Evolutionary conservation across 495 filamentous ascomycete genomes (phyloP).

Genomic region (Penicillium steckii): DNA sequence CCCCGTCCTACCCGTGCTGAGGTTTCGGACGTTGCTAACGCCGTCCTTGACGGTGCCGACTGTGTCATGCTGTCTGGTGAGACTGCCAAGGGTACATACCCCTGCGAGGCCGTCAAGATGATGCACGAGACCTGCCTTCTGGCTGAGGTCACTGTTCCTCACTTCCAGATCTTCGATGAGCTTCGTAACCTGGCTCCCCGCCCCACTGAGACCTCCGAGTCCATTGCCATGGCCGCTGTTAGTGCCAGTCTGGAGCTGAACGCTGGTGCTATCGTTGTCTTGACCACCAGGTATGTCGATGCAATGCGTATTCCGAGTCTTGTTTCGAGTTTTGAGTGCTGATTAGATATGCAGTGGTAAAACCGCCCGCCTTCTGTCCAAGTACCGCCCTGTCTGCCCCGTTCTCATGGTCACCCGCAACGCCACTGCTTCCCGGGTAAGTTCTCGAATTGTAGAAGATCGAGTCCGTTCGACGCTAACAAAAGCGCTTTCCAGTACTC

Average conservation of each 20-base stretch:
- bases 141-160: slow-evolving; percentile 94
- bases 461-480: slow-evolving; percentile 12
- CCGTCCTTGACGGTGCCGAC: slow-evolving; percentile 94
- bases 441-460: slow-evolving; percentile 16
- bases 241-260: slow-evolving; percentile 92
- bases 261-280: slow-evolving; percentile 88
- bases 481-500: slow-evolving; percentile 55
- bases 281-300: slow-evolving; percentile 74
- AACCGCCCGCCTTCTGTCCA: slow-evolving; percentile 91
- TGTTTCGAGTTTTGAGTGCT: slow-evolving; percentile 14
- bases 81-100: slow-evolving; percentile 97
- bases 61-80: slow-evolving; percentile 99
- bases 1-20: slow-evolving; percentile 96
- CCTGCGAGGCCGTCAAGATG: slow-evolving; percentile 86
- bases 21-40: slow-evolving; percentile 97
- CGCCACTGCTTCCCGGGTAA: slow-evolving; percentile 69
- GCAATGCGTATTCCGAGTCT: background rate
- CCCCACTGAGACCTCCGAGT: slow-evolving; percentile 83
- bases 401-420: slow-evolving; percentile 98
- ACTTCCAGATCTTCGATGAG: slow-evolving; percentile 96
- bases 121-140: slow-evolving; percentile 97
- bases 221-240: slow-evolving; percentile 93
- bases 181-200: slow-evolving; percentile 76
- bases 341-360: slow-evolving; percentile 60
- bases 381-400: slow-evolving; percentile 97